Evolutionary conservation across 805 yeast species (phyloP).

Genomic region (Cyberlindnera galapagoensis): DNA sequence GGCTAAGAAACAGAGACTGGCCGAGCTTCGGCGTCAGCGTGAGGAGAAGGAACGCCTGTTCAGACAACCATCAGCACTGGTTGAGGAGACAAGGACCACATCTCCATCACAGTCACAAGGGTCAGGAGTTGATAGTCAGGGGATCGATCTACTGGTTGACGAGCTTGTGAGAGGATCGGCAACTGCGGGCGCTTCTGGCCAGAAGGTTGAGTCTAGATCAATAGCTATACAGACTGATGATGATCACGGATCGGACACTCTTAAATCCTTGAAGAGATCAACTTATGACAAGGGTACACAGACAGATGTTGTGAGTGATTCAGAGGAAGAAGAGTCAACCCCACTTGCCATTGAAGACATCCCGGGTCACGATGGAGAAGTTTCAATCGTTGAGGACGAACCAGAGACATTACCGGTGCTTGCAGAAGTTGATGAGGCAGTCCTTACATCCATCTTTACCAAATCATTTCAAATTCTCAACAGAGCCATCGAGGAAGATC

Average conservation of each 20-base stretch:
- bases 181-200: neutral
- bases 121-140: neutral
- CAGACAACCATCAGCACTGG: slow-evolving; percentile 1
- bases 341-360: slow-evolving; percentile 4
- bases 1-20: slow-evolving; percentile 43
- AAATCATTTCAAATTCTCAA: slow-evolving; percentile 21
- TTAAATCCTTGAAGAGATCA: slow-evolving; percentile 2
- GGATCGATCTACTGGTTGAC: slow-evolving; percentile 9
- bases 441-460: slow-evolving; percentile 14
- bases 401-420: neutral
- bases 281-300: slow-evolving; percentile 25
- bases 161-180: slow-evolving; percentile 6
- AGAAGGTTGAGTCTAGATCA: slow-evolving; percentile 4
- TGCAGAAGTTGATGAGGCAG: slow-evolving; percentile 7
- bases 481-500: slow-evolving; percentile 23
- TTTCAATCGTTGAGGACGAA: slow-evolving; percentile 1
- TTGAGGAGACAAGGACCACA: slow-evolving; percentile 2
- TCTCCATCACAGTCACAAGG: neutral
- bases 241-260: neutral
- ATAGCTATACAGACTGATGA: slow-evolving; percentile 11
- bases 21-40: slow-evolving; percentile 44
- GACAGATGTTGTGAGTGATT: slow-evolving; percentile 8
- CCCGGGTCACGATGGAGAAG: slow-evolving; percentile 1
- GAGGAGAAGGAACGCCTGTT: slow-evolving; percentile 23
- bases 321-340: neutral